Percentiles rank a stretch among this genome's conserved stretches.
These are phyloP conservation scores for Xylaria curta DNA, from an alignment of 495 filamentous ascomycete species.

Conservation along the genomic window DNA sequence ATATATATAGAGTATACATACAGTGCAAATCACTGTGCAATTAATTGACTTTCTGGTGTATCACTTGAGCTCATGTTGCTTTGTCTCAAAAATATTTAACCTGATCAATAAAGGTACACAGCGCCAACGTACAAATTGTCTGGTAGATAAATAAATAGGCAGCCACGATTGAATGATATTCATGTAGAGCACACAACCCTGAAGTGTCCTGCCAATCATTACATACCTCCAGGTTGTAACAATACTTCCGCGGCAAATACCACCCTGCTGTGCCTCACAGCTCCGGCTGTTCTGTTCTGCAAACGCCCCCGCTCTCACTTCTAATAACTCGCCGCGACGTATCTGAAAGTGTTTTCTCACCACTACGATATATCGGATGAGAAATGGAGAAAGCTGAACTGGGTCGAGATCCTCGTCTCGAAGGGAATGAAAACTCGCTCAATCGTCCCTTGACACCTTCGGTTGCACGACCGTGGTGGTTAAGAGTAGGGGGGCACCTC, in stretches of 20 bases:
- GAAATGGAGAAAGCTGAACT: slow-evolving; percentile 3
- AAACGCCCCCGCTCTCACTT: slow-evolving; percentile 1
- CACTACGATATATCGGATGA: neutral
- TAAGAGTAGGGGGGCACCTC: neutral
- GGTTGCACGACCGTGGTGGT: slow-evolving; percentile 4
- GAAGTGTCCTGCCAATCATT: neutral
- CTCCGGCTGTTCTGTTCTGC: neutral
- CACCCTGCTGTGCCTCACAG: slow-evolving; percentile 7
- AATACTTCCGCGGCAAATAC: neutral
- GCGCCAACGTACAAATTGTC: neutral
- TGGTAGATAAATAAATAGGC: neutral
- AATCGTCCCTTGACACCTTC: neutral
- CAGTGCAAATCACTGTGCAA: neutral
- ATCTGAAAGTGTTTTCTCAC: neutral
- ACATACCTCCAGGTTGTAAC: neutral
- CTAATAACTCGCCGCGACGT: neutral
- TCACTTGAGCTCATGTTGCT: neutral
- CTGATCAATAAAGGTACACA: neutral
- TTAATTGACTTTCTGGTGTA: neutral
- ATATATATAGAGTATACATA: neutral
- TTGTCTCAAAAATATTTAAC: too few species aligned
- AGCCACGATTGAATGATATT: neutral
- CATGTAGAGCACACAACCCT: neutral
- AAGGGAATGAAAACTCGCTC: neutral
- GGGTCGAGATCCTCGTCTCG: neutral